Percentiles rank a stretch among this genome's conserved stretches.
phyloP scores from a whole-genome alignment of 768 basidiomycete genomes.

The Tulasnella sp. region DNA sequence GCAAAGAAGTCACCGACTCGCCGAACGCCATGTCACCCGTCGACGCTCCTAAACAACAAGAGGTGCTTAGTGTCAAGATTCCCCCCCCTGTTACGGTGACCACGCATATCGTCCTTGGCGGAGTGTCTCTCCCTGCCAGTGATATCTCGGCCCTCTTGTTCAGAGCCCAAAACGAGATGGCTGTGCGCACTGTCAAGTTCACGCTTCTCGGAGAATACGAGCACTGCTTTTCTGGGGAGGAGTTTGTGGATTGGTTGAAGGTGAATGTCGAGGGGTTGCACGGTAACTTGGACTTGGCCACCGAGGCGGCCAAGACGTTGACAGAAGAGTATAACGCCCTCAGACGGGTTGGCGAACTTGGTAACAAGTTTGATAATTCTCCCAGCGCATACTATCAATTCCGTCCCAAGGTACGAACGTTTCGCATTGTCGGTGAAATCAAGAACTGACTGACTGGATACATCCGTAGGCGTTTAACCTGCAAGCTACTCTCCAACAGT shows the following conservation, averaged over 20 bases:
- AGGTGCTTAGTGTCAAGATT: conserved; percentile 29
- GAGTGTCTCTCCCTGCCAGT: conserved; percentile 51
- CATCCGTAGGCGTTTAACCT: conserved; percentile 54
- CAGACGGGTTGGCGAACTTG: conserved; percentile 58
- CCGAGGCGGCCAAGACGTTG: conserved; percentile 54
- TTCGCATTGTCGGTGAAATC: too few species aligned
- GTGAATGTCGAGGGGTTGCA: conserved; percentile 66
- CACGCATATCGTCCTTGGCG: conserved; percentile 54
- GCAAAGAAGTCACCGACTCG: conserved; percentile 35
- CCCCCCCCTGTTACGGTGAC: conserved; percentile 26
- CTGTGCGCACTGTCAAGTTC: conserved; percentile 56
- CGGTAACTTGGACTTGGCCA: conserved; percentile 65
- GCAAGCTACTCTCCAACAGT: not conserved
- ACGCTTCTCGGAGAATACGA: conserved; percentile 74
- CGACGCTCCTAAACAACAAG: conserved; percentile 27
- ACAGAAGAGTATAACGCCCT: conserved; percentile 49
- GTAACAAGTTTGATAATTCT: conserved; percentile 60
- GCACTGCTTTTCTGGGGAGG: conserved; percentile 79
- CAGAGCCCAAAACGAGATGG: conserved; percentile 60
- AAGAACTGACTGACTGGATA: not conserved
- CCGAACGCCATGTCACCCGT: conserved; percentile 23
- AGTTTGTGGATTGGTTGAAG: conserved; percentile 75
- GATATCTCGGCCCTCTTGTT: conserved; percentile 57
- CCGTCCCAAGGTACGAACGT: conserved; percentile 48
- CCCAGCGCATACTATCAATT: conserved; percentile 80